Conservation (phyloP, 208 protist genomes). For the Trypanosoma scelopori region DNA sequence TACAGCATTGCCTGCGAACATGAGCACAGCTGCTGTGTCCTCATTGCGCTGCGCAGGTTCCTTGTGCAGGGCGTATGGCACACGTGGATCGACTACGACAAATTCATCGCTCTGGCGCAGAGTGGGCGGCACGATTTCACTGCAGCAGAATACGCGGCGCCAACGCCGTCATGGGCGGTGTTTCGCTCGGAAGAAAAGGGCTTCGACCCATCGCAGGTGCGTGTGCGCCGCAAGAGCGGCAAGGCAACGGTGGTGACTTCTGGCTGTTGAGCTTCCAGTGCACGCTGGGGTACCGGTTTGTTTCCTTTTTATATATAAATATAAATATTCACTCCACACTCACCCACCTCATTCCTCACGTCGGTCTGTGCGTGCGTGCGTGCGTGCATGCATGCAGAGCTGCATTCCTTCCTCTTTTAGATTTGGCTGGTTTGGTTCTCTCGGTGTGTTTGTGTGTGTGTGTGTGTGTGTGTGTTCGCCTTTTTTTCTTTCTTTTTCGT, state of each 20-base stretch:
- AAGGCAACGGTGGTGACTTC: conserved; percentile 41
- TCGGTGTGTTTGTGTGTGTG: neutral
- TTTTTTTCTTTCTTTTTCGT: conserved; percentile 18
- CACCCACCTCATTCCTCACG: no score
- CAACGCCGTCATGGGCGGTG: conserved; percentile 83
- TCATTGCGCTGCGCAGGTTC: conserved; percentile 88
- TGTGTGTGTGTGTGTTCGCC: neutral
- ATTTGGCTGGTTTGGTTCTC: conserved; percentile 15
- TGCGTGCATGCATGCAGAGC: neutral
- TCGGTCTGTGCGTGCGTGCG: no score
- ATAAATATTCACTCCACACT: no score
- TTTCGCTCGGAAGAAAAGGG: conserved; percentile 78
- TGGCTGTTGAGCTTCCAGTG: conserved; percentile 28
- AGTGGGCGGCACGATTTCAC: conserved; percentile 57
- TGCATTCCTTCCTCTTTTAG: no score
- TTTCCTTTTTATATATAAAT: no score
- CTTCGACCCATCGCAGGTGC: conserved; percentile 87
- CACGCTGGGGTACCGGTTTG: no score
- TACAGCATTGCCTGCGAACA: conserved; percentile 92
- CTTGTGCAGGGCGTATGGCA: conserved; percentile 75
- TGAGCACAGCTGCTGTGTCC: conserved; percentile 92
- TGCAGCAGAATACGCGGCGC: conserved; percentile 72
- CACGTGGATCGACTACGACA: conserved; percentile 92
- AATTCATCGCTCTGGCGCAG: conserved; percentile 68
- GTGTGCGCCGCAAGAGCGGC: conserved; percentile 64